These are phyloP conservation scores for Mucor circinelloides DNA, from an alignment of 371 early-diverging fungal genomes.

Conservation along the genomic window DNA sequence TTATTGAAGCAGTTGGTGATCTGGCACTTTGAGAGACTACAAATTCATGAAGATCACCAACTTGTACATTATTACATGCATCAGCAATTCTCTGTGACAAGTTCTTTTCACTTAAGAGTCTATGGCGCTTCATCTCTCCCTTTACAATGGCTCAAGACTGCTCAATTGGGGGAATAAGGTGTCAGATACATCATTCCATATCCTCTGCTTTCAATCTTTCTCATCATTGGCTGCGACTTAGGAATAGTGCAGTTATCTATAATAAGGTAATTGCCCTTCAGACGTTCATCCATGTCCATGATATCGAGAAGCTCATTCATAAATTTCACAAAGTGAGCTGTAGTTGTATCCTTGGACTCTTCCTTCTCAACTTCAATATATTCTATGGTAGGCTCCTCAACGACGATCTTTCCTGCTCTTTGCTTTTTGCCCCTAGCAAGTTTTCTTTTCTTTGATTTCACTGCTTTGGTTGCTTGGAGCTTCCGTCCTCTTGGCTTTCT, in stretches of 20 bases:
- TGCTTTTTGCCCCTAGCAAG: slow-evolving; percentile 4
- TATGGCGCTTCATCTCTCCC: slow-evolving; percentile 17
- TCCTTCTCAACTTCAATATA: slow-evolving; percentile 7
- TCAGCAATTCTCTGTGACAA: slow-evolving; percentile 16
- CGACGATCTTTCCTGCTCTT: too few relatives aligned
- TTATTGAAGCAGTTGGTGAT: too few relatives aligned
- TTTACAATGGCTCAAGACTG: slow-evolving; percentile 11
- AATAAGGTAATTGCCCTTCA: slow-evolving; percentile 6
- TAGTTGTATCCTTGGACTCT: slow-evolving; percentile 9
- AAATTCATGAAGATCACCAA: too few relatives aligned
- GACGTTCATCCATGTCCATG: slow-evolving; percentile 3
- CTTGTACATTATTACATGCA: too few relatives aligned
- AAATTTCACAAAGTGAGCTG: slow-evolving; percentile 17
- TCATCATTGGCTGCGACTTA: background rate
- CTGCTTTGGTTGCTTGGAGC: too few relatives aligned
- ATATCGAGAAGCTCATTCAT: slow-evolving; percentile 19
- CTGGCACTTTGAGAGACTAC: too few relatives aligned
- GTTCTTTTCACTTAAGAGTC: slow-evolving; percentile 10
- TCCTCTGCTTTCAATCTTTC: background rate
- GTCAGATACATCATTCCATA: slow-evolving; percentile 6
- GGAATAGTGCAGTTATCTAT: slow-evolving; percentile 8
- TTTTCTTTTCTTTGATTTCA: background rate
- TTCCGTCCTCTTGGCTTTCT: too few relatives aligned
- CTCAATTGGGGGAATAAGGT: slow-evolving; percentile 12
- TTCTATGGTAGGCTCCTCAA: slow-evolving; percentile 16